Base-by-base conservation (phyloP, 345 rosid genomes). In the Arabis hirsuta region DNA sequence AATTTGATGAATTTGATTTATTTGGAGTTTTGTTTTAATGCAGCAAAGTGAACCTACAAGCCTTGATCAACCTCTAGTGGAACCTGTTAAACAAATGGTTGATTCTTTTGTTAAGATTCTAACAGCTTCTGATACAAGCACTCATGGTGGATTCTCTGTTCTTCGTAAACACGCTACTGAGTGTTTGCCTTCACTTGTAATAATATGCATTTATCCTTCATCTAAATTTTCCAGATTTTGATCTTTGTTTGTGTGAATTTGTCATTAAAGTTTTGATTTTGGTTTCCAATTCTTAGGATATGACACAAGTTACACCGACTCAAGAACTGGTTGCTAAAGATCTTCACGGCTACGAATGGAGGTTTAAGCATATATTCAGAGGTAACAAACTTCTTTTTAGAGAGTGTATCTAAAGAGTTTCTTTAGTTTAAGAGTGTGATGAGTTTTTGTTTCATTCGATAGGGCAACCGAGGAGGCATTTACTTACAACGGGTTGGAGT, bases 131-230 rank as follows among this genome's bases (percentile, higher is more conserved):
- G 98, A 92, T 65, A 92, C 96, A 9, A 92, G 98, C 82, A 92
- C 98, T 42, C 96, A 92, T 76, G 98, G 98, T 64, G 98, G 98
- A 39, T 92, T 92, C 80, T 92, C 98, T 66, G 95, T 92, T 78
- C 89, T 90, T 14, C 80, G 91, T 51, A 92, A 87, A 81, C 94
- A 92, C 29, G 98, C 98, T 4, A 87, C 84, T 6, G 98, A 90
- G 65, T 88, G 96, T 74, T 73, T 92, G 34, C 96, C 96, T 58
- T 82, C 81, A 5, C 74, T 91, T 90, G 96, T 90, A 81, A 50
- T 14, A 22, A 51, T 16, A 22, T 43, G n/a, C 52, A 14, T 45
- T 26, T 38, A 61, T 55, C 58, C 32, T 60, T 53, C 9, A 36
- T 53, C 29, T 67, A 1, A 4, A 5, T 65, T 24, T 4, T 55